phyloP scores from a whole-genome alignment of 106 monocot species.

The Allium cepa region DNA sequence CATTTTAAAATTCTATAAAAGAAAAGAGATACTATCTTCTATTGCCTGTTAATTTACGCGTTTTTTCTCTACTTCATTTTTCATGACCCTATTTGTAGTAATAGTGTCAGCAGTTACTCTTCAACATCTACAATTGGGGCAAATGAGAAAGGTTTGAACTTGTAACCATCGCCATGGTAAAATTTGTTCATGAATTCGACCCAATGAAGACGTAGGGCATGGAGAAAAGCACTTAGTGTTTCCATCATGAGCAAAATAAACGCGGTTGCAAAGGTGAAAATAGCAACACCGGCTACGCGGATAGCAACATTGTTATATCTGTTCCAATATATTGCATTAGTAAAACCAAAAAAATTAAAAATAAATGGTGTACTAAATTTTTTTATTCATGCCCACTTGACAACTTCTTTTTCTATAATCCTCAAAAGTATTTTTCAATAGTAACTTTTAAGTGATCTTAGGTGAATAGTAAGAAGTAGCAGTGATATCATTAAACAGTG shows the following conservation, averaged over 20 bases:
- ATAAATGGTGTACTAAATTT: background rate
- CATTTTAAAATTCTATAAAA: too few relatives aligned
- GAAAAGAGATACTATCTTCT: too few relatives aligned
- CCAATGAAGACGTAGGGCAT: conserved; percentile 95
- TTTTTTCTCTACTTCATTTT: too few relatives aligned
- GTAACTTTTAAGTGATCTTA: too few relatives aligned
- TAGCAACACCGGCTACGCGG: conserved; percentile 52
- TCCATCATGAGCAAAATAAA: conserved; percentile 99
- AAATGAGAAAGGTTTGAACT: conserved; percentile 91
- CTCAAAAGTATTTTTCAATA: background rate
- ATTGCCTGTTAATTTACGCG: too few relatives aligned
- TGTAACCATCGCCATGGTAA: conserved; percentile 94
- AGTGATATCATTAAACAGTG: too few relatives aligned
- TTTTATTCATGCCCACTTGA: too few relatives aligned
- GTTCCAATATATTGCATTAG: conserved; percentile 1
- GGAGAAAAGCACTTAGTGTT: conserved; percentile 95
- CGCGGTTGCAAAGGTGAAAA: conserved; percentile 92
- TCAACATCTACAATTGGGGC: conserved; percentile 53
- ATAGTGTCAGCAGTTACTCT: conserved; percentile 20
- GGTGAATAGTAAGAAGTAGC: too few relatives aligned
- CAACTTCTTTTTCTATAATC: background rate
- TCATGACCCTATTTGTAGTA: too few relatives aligned
- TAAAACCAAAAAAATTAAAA: conserved; percentile 1
- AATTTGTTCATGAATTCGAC: conserved; percentile 96
- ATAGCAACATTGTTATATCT: conserved; percentile 84